Base-by-base conservation (phyloP, 2,329 filamentous ascomycete genomes). In the Scolecobasidium constrictum region DNA sequence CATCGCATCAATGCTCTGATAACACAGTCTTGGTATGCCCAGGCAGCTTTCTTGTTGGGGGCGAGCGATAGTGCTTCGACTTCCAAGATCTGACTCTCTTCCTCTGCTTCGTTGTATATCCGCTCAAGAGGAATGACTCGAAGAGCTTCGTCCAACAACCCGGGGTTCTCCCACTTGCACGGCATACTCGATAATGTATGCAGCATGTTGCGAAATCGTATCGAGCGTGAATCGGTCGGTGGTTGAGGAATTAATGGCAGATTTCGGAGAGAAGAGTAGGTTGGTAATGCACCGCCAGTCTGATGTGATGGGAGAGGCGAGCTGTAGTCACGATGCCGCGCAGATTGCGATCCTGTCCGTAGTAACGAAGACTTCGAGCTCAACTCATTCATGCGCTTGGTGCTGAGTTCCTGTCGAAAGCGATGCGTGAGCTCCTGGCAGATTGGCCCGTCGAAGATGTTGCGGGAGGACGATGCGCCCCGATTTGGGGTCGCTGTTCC, bases 1-100 rank as follows among this genome's bases (percentile, higher is more conserved):
- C 92, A 96, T 63, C 84, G 86, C 56, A 96, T 69, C 49, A 96
- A 70, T 47, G 90, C 86, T 51, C 85, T 77, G 56, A 96, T 83
- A 43, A 95, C 86, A 61, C 90, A 98, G 65, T 98, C 92, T 63
- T 96, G 90, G 59, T 96, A 95, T 45, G 88, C 90, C 90, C 90
- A 96, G 67, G 87, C 83, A 2, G 88, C 77, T 59, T 83, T 83
- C 50, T 78, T 74, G 43, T 81, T 84, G 44, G 83, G 78, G 16
- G 84, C 85, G 67, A 94, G 79, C 51, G 86, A 94, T 57, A 83
- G 83, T 22, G 90, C 90, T 61, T 94, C 81, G 23, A 86, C 92
- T 56, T 83, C 78, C 52, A 94, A 70, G 21, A 95, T 80, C 59
- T 95, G 86, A 50, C 77, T 79, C 63, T 96, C 88, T 60, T 96